Evolutionary conservation across 2,329 filamentous ascomycete species (phyloP).

Genomic region (Tolypocladium capitatum): DNA sequence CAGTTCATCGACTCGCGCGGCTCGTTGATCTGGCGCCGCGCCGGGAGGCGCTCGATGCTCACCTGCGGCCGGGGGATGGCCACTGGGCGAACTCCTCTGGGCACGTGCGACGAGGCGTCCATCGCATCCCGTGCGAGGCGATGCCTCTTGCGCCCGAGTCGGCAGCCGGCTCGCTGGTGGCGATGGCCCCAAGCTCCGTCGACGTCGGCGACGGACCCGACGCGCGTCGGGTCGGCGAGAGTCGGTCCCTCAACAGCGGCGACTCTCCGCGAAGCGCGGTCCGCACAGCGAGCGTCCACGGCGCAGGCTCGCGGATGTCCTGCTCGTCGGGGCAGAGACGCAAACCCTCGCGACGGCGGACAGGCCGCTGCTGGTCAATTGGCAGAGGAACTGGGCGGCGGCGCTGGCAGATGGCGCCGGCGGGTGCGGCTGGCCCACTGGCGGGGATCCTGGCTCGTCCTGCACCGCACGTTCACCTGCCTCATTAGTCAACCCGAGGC

Average conservation of each 20-base stretch:
- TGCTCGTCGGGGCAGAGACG: not conserved
- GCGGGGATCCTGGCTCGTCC: not conserved
- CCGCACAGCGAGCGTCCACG: not conserved
- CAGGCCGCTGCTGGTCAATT: not conserved
- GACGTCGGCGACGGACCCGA: too few relatives aligned
- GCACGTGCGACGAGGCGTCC: conserved; percentile 10
- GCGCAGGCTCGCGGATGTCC: not conserved
- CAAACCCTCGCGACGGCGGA: not conserved
- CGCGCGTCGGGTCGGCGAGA: too few relatives aligned
- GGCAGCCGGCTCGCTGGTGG: not conserved
- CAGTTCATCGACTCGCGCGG: conserved; percentile 89
- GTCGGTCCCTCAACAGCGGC: too few relatives aligned
- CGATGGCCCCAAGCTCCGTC: not conserved
- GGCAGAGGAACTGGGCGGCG: not conserved
- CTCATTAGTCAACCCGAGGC: not conserved
- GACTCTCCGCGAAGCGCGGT: too few relatives aligned
- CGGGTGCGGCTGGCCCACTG: not conserved
- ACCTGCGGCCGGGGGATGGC: conserved; percentile 63
- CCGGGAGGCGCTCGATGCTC: conserved; percentile 65
- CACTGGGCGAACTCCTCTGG: conserved; percentile 23
- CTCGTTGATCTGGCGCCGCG: conserved; percentile 58
- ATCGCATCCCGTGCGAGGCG: conserved; percentile 9
- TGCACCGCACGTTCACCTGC: not conserved
- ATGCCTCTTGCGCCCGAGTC: not conserved
- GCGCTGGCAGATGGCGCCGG: not conserved